Evolutionary conservation across 345 rosid species (phyloP).

Genomic region (Hypericum androsaemum): DNA sequence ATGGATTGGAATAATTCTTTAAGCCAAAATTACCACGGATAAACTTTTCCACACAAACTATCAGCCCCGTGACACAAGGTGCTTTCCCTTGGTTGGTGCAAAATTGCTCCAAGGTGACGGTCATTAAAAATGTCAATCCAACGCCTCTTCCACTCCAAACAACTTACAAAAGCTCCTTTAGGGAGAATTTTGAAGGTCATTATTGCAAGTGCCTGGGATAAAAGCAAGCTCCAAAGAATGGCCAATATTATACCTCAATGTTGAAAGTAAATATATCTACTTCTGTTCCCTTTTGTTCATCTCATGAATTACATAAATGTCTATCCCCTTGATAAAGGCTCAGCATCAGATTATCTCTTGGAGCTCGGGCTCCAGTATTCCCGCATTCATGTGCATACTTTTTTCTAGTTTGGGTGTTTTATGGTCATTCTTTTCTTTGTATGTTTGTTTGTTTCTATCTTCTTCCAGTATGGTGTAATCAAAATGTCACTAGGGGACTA

Average conservation of each 20-base stretch:
- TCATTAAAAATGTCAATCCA: no score
- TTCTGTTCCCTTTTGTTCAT: slow-evolving; percentile 8
- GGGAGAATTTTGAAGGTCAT: no score
- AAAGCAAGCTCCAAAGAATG: slow-evolving; percentile 2
- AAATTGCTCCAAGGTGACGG: no score
- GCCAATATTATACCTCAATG: background rate
- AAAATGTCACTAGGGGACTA: slow-evolving; percentile 3
- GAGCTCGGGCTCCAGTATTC: slow-evolving; percentile 5
- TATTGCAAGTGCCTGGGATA: no score
- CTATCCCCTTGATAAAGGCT: slow-evolving; percentile 16
- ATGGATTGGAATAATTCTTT: no score
- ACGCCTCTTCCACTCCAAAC: no score
- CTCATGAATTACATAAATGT: slow-evolving; percentile 12
- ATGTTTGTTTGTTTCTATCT: background rate
- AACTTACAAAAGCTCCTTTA: no score
- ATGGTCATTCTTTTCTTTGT: no score
- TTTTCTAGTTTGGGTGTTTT: background rate
- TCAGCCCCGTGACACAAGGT: no score
- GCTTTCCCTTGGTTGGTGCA: no score
- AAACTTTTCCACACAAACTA: no score
- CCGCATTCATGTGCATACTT: slow-evolving; percentile 5
- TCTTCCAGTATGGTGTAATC: background rate
- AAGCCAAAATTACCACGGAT: no score
- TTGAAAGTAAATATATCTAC: background rate
- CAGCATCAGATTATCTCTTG: slow-evolving; percentile 29